These are phyloP conservation scores for Exidia glandulosa DNA, from an alignment of 768 basidiomycete species.

Conservation along the genomic window DNA sequence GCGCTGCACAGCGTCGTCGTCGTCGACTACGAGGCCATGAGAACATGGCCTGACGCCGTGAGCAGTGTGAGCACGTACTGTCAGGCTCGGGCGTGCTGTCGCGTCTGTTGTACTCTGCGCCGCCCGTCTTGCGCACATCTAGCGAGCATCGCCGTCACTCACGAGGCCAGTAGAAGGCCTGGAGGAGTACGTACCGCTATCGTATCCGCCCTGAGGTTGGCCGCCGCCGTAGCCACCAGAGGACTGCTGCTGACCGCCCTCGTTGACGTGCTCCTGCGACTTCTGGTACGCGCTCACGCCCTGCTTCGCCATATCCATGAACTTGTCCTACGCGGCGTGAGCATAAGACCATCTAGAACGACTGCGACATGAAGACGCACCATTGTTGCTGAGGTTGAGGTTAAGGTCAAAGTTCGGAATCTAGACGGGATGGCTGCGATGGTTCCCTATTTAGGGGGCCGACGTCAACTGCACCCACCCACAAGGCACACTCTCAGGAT, in stretches of 20 bases:
- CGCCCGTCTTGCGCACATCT: conserved; percentile 40
- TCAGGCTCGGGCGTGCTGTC: conserved; percentile 25
- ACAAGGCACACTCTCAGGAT: too few relatives aligned
- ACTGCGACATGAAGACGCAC: too few relatives aligned
- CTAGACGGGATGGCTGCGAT: too few relatives aligned
- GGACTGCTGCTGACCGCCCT: conserved; percentile 2
- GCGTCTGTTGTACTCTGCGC: conserved; percentile 50
- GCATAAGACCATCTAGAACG: too few relatives aligned
- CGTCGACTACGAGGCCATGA: conserved; percentile 37
- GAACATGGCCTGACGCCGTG: conserved; percentile 5
- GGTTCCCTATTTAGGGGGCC: too few relatives aligned
- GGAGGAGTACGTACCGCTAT: neutral
- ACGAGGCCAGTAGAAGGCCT: neutral
- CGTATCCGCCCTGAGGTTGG: too few relatives aligned
- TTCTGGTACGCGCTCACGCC: conserved; percentile 43
- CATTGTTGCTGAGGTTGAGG: too few relatives aligned
- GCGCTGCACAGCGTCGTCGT: conserved; percentile 46
- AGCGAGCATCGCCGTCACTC: conserved; percentile 3
- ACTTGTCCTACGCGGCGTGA: conserved; percentile 39
- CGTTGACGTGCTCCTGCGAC: conserved; percentile 30
- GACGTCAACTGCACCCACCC: too few relatives aligned
- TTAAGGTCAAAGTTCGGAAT: too few relatives aligned
- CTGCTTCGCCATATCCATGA: conserved; percentile 63
- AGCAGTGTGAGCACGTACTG: conserved; percentile 11
- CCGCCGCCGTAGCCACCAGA: neutral